Evolutionary conservation across 2,329 filamentous ascomycete species (phyloP), one percentile per base, ranked within the genome.

Genomic region (Xylaria sp.): DNA sequence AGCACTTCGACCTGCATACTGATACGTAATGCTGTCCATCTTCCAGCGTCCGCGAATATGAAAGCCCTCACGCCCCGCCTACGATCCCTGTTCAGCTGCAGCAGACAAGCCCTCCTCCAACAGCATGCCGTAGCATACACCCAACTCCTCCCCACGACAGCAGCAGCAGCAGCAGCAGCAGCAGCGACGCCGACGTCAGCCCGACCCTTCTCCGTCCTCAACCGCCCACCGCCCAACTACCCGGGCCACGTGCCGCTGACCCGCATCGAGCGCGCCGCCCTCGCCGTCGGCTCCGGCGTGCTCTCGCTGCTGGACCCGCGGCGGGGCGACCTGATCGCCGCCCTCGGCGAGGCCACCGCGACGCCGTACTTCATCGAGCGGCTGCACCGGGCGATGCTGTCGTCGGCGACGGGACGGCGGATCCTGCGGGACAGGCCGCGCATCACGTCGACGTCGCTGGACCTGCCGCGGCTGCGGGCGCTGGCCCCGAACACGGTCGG

Each of bases 341-440:
- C 91, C 29, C 84, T 96, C n/a, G 93, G 92, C 69, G 94, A 99
- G 79, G 87, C 92, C 22, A 97, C 94, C 2, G 91, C 92, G 19
- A 91, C 92, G 8, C 94, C 94, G 11, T 96, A 92, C 81, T 97
- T 97, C 77, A 92, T 97, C 73, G 85, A 90, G 74, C 90, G 91
- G 52, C 90, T 99, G 18, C 92, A 91, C 62, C 85, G 93, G 70
- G 90, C 89, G 59, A 99, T 99, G 94, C 90, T 99, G 50, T 77
- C 85, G 22, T 79, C 87, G 61, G 81, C 90, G 1, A 96, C 91
- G 0, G 94, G 94, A 52, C 89, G 94, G 1, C 88, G 92, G 45
- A 97, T 99, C 71, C 86, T 99, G 59, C 90, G 90, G 60, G 90
- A 94, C 65, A 87, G 92, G 11, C 94, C 94, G 2, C 88, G 92